These are phyloP conservation scores for Raphanus raphanistrum DNA, from an alignment of 345 rosid genomes.

Conservation along the genomic window DNA sequence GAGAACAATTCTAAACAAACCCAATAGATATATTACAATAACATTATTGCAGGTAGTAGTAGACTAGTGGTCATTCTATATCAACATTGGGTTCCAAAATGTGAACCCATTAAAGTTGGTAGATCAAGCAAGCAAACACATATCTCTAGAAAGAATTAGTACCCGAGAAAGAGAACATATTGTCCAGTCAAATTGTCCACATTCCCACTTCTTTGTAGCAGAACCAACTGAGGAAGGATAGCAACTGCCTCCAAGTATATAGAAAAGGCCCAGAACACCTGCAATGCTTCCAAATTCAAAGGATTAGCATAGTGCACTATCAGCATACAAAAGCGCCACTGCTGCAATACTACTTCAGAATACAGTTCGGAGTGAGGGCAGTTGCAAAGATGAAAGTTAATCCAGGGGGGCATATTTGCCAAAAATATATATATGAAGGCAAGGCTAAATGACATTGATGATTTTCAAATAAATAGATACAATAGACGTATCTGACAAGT, in stretches of 20 bases:
- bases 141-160: conserved; percentile 25
- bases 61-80: background rate
- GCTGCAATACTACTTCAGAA: conserved; percentile 1
- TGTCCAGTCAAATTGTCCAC: conserved; percentile 96
- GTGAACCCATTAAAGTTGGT: background rate
- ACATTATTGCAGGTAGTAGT: background rate
- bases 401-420: background rate
- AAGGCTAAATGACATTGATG: background rate
- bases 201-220: conserved; percentile 91
- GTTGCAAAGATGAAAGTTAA: background rate
- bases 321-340: conserved; percentile 1
- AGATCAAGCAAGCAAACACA: conserved; percentile 4
- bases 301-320: background rate
- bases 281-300: conserved; percentile 17
- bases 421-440: background rate
- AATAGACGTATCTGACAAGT: background rate
- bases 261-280: conserved; percentile 92
- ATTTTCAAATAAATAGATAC: background rate
- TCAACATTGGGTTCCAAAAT: background rate
- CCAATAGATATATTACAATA: background rate
- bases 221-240: conserved; percentile 85
- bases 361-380: conserved; percentile 12
- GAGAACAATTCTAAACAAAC: background rate
- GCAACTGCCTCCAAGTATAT: conserved; percentile 96
- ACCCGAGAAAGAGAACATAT: conserved; percentile 95